phyloP scores from a whole-genome alignment of 306 rosid species.

The Albizia julibrissin region DNA sequence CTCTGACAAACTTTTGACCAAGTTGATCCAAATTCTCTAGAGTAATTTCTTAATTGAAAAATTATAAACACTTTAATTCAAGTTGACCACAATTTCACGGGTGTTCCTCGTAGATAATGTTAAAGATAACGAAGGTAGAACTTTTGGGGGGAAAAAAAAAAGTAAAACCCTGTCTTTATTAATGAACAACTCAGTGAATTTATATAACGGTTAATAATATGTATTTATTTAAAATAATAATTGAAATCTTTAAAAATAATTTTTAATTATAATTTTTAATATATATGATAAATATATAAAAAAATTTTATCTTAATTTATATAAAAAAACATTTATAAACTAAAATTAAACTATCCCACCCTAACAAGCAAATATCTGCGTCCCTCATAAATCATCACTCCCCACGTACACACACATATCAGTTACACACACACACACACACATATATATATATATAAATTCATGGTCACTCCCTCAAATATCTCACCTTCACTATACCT shows the following conservation, averaged over 20 bases:
- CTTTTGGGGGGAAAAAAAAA: conserved; percentile 32
- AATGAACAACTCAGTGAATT: conserved; percentile 22
- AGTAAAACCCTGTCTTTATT: conserved; percentile 69
- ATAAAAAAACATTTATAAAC: no score
- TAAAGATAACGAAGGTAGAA: neutral
- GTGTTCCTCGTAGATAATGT: neutral
- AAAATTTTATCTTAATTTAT: no score
- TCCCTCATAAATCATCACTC: neutral
- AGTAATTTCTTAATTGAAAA: neutral
- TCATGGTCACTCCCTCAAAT: conserved; percentile 52
- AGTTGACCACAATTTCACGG: neutral
- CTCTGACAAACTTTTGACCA: neutral
- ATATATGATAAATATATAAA: no score
- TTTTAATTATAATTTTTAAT: no score
- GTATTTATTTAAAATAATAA: no score
- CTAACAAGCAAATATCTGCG: no score
- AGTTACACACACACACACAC: conserved; percentile 12
- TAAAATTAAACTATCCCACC: no score
- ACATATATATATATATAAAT: conserved; percentile 34
- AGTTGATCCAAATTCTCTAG: neutral
- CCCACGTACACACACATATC: neutral
- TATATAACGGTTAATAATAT: neutral
- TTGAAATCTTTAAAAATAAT: no score
- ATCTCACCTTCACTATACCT: conserved; percentile 52
- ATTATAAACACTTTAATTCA: neutral